A percentile compares a stretch with the other conserved stretches of the same genome.
Conservation (phyloP, 768 basidiomycete genomes). For the Termitomyces sp. region DNA sequence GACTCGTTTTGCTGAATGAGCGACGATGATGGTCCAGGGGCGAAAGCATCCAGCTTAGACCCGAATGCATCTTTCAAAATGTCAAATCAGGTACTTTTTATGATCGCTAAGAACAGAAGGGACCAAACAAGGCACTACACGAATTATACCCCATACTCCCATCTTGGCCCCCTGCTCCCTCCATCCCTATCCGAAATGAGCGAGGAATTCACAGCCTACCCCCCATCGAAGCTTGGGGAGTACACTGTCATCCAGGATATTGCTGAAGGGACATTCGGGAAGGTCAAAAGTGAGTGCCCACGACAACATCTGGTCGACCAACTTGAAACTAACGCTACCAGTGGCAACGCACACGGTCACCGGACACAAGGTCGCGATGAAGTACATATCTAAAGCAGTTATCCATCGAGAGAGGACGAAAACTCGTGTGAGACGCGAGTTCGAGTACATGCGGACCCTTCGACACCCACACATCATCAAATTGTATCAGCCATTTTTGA, state of each 20-base stretch:
- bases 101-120: background rate
- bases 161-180: slow-evolving; percentile 18
- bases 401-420: slow-evolving; percentile 91
- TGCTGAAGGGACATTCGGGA: slow-evolving; percentile 96
- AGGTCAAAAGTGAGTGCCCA: slow-evolving; percentile 89
- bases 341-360: slow-evolving; percentile 94
- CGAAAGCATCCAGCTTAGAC: background rate
- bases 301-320: background rate
- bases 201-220: slow-evolving; percentile 29
- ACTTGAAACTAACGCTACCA: slow-evolving; percentile 26
- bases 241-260: slow-evolving; percentile 86
- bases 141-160: slow-evolving; percentile 25
- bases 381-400: slow-evolving; percentile 92
- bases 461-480: slow-evolving; percentile 98
- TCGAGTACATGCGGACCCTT: slow-evolving; percentile 93
- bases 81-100: background rate
- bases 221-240: slow-evolving; percentile 80
- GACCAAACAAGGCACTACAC: slow-evolving; percentile 17
- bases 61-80: background rate
- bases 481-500: slow-evolving; percentile 51
- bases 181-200: slow-evolving; percentile 23
- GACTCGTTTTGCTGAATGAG: slow-evolving; percentile 2
- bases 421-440: slow-evolving; percentile 88
- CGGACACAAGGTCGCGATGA: slow-evolving; percentile 95
- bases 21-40: background rate